A percentile compares a stretch with the other conserved stretches of the same genome.
These are phyloP conservation scores for Senna tora DNA, from an alignment of 306 rosid genomes.

Conservation along the genomic window DNA sequence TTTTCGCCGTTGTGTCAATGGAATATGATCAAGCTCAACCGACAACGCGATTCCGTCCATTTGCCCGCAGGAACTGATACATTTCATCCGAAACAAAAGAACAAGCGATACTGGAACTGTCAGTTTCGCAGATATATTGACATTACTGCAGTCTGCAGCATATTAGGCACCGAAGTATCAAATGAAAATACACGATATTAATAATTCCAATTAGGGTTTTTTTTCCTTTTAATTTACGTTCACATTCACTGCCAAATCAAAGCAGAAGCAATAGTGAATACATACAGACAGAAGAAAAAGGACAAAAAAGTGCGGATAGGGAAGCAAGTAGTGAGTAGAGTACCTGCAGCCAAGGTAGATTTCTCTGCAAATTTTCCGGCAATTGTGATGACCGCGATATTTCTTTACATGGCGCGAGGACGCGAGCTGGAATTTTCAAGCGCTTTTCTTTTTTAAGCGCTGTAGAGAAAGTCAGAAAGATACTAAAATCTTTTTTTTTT, in stretches of 20 bases:
- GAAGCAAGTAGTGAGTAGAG: not conserved
- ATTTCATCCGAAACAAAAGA: conserved; percentile 24
- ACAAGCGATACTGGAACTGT: conserved; percentile 28
- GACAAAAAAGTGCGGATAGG: not conserved
- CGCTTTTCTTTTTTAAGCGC: no score
- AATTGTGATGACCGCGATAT: not conserved
- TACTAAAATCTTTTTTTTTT: no score
- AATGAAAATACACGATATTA: not conserved
- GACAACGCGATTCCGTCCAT: conserved; percentile 13
- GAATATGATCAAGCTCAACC: conserved; percentile 50
- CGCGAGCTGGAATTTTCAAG: not conserved
- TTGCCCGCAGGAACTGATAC: not conserved
- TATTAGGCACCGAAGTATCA: not conserved
- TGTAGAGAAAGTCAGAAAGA: no score
- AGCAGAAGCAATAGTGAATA: not conserved
- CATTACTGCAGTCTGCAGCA: not conserved
- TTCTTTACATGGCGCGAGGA: not conserved
- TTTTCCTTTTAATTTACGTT: not conserved
- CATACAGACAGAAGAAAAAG: not conserved
- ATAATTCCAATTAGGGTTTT: conserved; percentile 10
- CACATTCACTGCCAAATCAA: not conserved
- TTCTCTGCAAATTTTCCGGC: not conserved
- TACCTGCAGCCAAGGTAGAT: not conserved
- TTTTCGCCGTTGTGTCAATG: conserved; percentile 45
- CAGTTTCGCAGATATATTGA: not conserved